These are phyloP conservation scores for Tylopilus balloui DNA, from an alignment of 768 basidiomycete genomes.

Conservation along the genomic window DNA sequence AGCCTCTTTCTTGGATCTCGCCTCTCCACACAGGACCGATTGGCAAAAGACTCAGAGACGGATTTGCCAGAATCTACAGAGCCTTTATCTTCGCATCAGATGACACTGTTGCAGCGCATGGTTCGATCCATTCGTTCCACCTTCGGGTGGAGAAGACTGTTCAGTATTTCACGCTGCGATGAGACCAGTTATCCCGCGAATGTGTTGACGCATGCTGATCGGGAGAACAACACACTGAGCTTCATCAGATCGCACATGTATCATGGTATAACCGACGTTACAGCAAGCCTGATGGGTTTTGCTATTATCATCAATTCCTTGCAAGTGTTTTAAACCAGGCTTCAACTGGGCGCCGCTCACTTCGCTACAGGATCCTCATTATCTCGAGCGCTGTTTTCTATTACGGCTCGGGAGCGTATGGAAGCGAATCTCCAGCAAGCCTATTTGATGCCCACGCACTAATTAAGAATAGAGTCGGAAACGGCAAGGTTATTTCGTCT, in stretches of 20 bases:
- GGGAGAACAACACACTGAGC: slow-evolving; percentile 49
- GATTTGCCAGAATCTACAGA: slow-evolving; percentile 15
- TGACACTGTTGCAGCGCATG: slow-evolving; percentile 23
- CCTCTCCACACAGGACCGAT: slow-evolving; percentile 77
- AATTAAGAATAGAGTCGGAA: slow-evolving; percentile 62
- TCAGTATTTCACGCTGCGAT: slow-evolving; percentile 24
- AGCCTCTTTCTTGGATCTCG: slow-evolving; percentile 86
- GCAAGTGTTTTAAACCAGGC: slow-evolving; percentile 36
- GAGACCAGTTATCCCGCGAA: slow-evolving; percentile 18
- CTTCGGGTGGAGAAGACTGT: slow-evolving; percentile 16
- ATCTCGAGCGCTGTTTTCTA: slow-evolving; percentile 82
- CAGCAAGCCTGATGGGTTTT: slow-evolving; percentile 68
- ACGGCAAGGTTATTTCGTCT: slow-evolving; percentile 40
- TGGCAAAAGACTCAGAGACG: slow-evolving; percentile 34
- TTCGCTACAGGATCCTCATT: slow-evolving; percentile 61
- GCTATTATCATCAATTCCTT: slow-evolving; percentile 86
- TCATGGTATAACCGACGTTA: slow-evolving; percentile 64
- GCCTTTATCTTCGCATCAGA: slow-evolving; percentile 1
- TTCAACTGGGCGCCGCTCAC: not conserved
- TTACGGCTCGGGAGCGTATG: slow-evolving; percentile 41
- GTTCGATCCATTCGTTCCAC: slow-evolving; percentile 4
- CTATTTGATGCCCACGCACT: slow-evolving; percentile 82
- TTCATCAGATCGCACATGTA: slow-evolving; percentile 62
- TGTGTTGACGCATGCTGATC: slow-evolving; percentile 47
- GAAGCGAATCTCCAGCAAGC: slow-evolving; percentile 52